phyloP scores from a whole-genome alignment of 176 grass and related monocot species.

The Musa schizocarpa region DNA sequence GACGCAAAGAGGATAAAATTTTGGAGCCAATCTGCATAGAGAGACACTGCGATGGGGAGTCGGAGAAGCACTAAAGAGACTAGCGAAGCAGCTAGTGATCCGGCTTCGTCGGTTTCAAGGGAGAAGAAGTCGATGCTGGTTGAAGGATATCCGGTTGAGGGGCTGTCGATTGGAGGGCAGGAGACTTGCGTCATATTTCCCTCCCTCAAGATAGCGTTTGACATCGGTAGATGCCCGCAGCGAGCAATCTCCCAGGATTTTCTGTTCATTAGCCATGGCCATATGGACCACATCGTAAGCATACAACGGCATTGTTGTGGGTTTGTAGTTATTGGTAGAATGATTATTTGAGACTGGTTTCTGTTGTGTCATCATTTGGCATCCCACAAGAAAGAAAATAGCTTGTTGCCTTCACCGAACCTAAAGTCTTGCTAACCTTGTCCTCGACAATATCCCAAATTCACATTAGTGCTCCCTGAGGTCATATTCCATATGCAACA shows the following conservation, averaged over 20 bases:
- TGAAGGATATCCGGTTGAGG: constrained; percentile 70
- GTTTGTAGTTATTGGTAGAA: too few species aligned
- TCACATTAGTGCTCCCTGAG: too few species aligned
- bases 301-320: too few species aligned
- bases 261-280: constrained; percentile 89
- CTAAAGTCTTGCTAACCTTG: too few species aligned
- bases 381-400: too few species aligned
- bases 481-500: too few species aligned
- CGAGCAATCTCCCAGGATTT: constrained; percentile 81
- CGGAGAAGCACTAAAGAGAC: background rate
- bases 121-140: constrained; percentile 26
- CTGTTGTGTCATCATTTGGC: too few species aligned
- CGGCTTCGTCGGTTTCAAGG: constrained; percentile 1
- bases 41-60: background rate
- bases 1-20: too few species aligned
- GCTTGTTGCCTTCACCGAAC: too few species aligned
- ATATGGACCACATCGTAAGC: constrained; percentile 77
- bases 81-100: background rate
- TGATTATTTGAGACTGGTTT: too few species aligned
- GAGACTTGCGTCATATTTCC: constrained; percentile 93
- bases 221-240: constrained; percentile 92
- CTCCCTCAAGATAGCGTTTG: constrained; percentile 78
- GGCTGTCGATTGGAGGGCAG: constrained; percentile 73
- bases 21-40: background rate
- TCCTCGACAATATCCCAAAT: too few species aligned